These are phyloP conservation scores for Pythium sp. DNA, from an alignment of 352 stramenopile species.

Conservation along the genomic window DNA sequence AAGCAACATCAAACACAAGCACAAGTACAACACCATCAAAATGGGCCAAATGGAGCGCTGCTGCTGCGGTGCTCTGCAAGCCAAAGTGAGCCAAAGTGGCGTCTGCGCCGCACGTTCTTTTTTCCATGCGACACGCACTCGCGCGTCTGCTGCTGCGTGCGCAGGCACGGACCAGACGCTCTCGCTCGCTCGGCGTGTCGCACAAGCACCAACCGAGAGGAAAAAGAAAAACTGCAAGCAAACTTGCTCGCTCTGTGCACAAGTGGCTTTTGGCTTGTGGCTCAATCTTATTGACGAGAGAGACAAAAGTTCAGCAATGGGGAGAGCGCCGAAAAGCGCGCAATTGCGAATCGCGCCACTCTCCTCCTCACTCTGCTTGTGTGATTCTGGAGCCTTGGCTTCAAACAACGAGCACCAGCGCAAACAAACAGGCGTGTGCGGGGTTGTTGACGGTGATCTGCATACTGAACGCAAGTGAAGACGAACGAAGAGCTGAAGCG, in stretches of 20 bases:
- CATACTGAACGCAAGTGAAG: not conserved
- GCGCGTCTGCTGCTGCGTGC: too few relatives aligned
- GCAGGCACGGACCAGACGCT: not conserved
- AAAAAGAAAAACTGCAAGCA: too few relatives aligned
- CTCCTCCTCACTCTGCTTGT: not conserved
- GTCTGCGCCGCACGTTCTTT: conserved; percentile 6
- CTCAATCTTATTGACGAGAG: too few relatives aligned
- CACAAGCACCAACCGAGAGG: not conserved
- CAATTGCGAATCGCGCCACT: not conserved
- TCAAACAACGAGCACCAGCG: not conserved
- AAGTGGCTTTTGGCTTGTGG: too few relatives aligned
- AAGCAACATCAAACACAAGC: not conserved
- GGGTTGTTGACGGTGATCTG: not conserved
- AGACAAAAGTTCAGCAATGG: not conserved
- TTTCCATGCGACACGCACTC: conserved; percentile 4
- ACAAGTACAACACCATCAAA: not conserved
- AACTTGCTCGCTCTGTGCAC: too few relatives aligned
- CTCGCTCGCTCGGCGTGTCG: conserved; percentile 1
- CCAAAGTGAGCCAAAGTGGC: not conserved
- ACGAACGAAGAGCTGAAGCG: not conserved
- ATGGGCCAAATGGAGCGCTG: not conserved
- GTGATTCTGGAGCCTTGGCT: not conserved
- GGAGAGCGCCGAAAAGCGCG: not conserved
- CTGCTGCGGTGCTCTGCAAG: not conserved
- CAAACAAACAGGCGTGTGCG: not conserved